Evolutionary conservation across 345 rosid genomes (phyloP), one percentile per base, ranked within the genome.

Genomic region (Lepidium sativum): DNA sequence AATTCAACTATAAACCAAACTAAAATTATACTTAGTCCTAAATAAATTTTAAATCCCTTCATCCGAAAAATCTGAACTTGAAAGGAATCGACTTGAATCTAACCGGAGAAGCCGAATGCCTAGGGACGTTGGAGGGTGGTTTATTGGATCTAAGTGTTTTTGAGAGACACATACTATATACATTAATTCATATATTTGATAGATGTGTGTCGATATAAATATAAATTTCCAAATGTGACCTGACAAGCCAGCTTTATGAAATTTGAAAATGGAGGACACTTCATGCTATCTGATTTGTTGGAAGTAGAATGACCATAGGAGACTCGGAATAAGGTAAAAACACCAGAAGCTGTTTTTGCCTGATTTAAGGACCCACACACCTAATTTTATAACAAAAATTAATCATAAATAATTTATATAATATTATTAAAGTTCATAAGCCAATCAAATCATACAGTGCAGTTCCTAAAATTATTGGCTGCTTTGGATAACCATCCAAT

Each of bases 241-340:
- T 72, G 76, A 65, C 61, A 65, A 50, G 71, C 48, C 76, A 65
- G 61, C 67, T 38, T 57, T 71, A 50, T 41, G 33, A 45, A 65
- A 1, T 58, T 71, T 62, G 60, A 64, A 72, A 72, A 65, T 65
- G 49, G 67, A 72, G 55, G 71, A 72, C 71, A 72, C 71, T 65
- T 65, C 40, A 25, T 49, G 33, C 67, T 50, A 33, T 65, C 3
- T 42, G 33, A 58, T 65, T 72, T 67, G 76, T 42, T 34, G 25
- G 31, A 27, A 56, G 45, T 54, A 39, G 23, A 56, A 21, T 60
- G 71, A 72, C 76, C 60, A 50, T 64, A 13, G 21, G 37, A 11
- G 54, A 56, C 59, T 71, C 50, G 60, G 65, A 57, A 41, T 65
- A 45, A 49, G 67, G 61, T 57, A 65, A 72, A 71, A 65, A 72